A percentile compares a stretch with the other conserved stretches of the same genome.
These are phyloP conservation scores for Pseudonitzschia delicatissima DNA, from an alignment of 108 stramenopile species.

Conservation along the genomic window DNA sequence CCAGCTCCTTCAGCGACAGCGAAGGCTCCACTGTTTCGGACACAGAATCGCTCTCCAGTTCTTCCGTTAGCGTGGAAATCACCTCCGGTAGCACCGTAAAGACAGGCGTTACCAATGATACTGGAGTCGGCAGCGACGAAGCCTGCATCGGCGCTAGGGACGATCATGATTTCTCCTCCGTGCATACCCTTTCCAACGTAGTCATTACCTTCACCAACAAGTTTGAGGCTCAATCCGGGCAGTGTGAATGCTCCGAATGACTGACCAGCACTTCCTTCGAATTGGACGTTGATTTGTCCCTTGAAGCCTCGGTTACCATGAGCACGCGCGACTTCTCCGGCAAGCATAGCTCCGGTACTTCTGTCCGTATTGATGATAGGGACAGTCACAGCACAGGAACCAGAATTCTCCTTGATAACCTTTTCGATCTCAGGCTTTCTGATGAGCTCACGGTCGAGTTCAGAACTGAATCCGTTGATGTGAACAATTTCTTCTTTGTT, in stretches of 20 bases:
- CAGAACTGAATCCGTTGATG: conserved; percentile 77
- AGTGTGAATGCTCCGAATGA: conserved; percentile 90
- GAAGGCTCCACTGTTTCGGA: conserved; percentile 93
- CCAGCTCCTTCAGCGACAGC: conserved; percentile 97
- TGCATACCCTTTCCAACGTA: conserved; percentile 97
- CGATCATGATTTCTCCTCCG: conserved; percentile 91
- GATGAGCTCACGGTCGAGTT: conserved; percentile 78
- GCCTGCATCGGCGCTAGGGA: conserved; percentile 76
- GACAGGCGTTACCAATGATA: conserved; percentile 94
- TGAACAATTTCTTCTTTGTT: conserved; percentile 74
- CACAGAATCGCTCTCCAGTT: conserved; percentile 95
- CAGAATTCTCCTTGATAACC: conserved; percentile 74
- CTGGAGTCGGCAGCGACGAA: conserved; percentile 89
- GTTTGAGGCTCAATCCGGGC: conserved; percentile 81
- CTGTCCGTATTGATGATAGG: conserved; percentile 86
- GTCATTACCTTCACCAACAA: conserved; percentile 96
- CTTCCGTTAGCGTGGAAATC: conserved; percentile 94
- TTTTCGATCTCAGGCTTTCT: conserved; percentile 59
- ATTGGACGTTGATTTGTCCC: conserved; percentile 83
- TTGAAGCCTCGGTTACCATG: conserved; percentile 88
- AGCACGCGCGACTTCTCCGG: conserved; percentile 88
- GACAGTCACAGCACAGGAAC: conserved; percentile 53
- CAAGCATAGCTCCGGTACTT: conserved; percentile 83
- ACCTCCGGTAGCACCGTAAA: conserved; percentile 96
- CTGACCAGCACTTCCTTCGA: conserved; percentile 93